Percentiles rank a stretch among this genome's conserved stretches.
phyloP scores from a whole-genome alignment of 352 stramenopile genomes.

The Nothophytophthora sp. region DNA sequence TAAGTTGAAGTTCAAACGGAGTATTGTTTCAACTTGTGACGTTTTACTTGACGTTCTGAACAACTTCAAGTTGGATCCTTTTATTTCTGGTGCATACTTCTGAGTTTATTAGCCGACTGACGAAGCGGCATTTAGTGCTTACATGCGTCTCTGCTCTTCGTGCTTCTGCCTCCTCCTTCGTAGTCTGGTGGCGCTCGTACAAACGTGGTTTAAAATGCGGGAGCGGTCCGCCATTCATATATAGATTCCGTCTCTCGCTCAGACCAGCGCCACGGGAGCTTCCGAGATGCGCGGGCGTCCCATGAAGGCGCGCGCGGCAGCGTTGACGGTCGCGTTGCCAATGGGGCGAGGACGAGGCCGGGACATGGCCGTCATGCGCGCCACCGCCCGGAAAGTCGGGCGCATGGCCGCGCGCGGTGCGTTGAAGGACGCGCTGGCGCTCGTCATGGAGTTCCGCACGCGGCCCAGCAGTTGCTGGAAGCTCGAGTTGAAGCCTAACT shows the following conservation, averaged over 20 bases:
- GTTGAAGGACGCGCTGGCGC: slow-evolving; percentile 24
- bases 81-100: too few species aligned
- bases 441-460: slow-evolving; percentile 50
- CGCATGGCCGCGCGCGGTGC: slow-evolving; percentile 22
- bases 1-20: slow-evolving; percentile 7
- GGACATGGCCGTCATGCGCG: slow-evolving; percentile 32
- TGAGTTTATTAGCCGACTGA: too few species aligned
- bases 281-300: slow-evolving; percentile 29
- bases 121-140: too few species aligned
- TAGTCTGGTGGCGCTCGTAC: too few species aligned
- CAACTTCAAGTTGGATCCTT: too few species aligned
- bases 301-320: slow-evolving; percentile 23
- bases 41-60: too few species aligned
- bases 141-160: too few species aligned
- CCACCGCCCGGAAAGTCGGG: slow-evolving; percentile 32
- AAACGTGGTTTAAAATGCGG: too few species aligned
- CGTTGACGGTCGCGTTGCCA: slow-evolving; percentile 22
- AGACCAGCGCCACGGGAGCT: slow-evolving; percentile 23
- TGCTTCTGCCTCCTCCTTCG: too few species aligned
- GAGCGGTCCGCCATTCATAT: too few species aligned
- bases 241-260: not conserved
- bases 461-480: slow-evolving; percentile 50
- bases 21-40: too few species aligned
- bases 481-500: slow-evolving; percentile 78
- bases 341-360: slow-evolving; percentile 25